These are phyloP conservation scores for Platanthera guangdongensis DNA, from an alignment of 106 monocot genomes.

Conservation along the genomic window DNA sequence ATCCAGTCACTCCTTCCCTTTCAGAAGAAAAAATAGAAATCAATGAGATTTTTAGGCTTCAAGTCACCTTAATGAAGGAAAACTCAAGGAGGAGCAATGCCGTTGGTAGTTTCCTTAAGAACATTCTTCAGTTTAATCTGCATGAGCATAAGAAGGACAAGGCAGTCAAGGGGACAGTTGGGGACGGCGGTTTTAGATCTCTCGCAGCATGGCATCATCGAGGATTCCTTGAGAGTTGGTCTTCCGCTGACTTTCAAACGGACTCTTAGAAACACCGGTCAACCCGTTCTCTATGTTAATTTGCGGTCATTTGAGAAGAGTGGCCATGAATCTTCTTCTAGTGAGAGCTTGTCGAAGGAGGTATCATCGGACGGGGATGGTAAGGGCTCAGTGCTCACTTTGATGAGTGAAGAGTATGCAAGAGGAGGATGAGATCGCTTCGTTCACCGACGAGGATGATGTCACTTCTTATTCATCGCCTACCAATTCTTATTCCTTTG, in stretches of 20 bases:
- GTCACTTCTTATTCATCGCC: constrained; percentile 44
- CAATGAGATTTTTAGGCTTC: constrained; percentile 69
- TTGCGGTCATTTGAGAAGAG: constrained; percentile 39
- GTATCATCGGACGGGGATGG: constrained; percentile 29
- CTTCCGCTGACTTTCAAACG: constrained; percentile 54
- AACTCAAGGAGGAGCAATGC: constrained; percentile 5
- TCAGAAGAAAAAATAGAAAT: constrained; percentile 59
- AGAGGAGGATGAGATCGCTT: constrained; percentile 74
- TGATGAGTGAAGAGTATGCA: constrained; percentile 59
- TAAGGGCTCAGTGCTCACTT: constrained; percentile 44
- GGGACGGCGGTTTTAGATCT: constrained; percentile 61
- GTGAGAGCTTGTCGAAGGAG: constrained; percentile 30
- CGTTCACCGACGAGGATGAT: constrained; percentile 69
- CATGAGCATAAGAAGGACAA: constrained; percentile 60
- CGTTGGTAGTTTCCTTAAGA: constrained; percentile 40
- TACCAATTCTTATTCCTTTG: constrained; percentile 18
- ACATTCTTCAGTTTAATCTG: constrained; percentile 59
- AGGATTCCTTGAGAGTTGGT: constrained; percentile 33
- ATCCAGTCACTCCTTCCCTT: constrained; percentile 29
- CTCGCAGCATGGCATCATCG: constrained; percentile 53
- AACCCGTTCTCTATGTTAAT: constrained; percentile 51
- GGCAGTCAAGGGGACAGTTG: constrained; percentile 41
- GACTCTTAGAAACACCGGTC: constrained; percentile 46
- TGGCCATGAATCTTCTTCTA: constrained; percentile 21
- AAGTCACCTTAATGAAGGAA: constrained; percentile 43